Base-by-base conservation (phyloP, 2,329 filamentous ascomycete genomes). In the Colletotrichum graminicola region DNA sequence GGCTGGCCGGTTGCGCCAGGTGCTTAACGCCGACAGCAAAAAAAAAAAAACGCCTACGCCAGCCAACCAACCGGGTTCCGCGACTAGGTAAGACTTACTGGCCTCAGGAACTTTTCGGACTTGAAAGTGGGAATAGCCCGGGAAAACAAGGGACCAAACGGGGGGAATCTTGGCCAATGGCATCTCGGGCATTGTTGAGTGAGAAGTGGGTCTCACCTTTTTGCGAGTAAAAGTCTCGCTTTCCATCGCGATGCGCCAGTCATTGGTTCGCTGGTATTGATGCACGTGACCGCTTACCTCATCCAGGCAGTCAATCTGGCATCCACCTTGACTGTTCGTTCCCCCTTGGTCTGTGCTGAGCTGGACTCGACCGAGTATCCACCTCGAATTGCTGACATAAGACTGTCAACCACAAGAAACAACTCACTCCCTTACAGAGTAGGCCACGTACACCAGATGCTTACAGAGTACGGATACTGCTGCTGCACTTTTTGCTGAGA, bases 381-480 rank as follows among this genome's bases (percentile, higher is more conserved):
- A 54, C 26, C 29, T 54, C 26, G 5, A 43, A n/a, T 49, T 55
- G 68, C 64, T 67, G 52, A 62, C 64, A 36, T 56, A 51, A 71
- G n/a, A 34, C 32, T 52, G 10, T 6, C 11, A 29, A 41, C 39
- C 16, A 41, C 5, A 41, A 11, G n/a, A 62, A 45, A 45, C 18
- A 43, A 16, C 39, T 41, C 14, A 21, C 66, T 66, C 54, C 54
- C 60, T 68, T 43, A 51, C 52, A 16, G 41, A 65, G 49, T 47
- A 18, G 51, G 68, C 68, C 68, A 71, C 68, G 68, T 71, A 71
- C 62, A 60, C 65, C 59, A 68, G 56, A 71, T 68, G 65, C 29
- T 59, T 7, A 29, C 16, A 41, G 2, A 29, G 29, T 29, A 29
- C 29, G 29, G 29, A 29, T 29, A 29, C 29, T 29, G 29, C 4